Evolutionary conservation across 805 yeast species (phyloP).

Genomic region (Cyberlindnera samutprakarnensis): DNA sequence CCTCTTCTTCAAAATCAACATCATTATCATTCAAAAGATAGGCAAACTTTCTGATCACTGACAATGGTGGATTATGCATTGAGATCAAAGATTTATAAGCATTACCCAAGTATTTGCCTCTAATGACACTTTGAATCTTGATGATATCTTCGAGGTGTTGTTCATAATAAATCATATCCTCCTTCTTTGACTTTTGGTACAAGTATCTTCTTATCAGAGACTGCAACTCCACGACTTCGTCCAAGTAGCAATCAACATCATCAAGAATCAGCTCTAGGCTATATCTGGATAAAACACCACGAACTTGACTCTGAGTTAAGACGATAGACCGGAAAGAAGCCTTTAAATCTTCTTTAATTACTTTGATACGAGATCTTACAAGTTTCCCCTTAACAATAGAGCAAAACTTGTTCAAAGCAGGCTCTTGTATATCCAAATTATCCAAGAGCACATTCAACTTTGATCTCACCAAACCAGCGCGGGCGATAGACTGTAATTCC

Average conservation of each 20-base stretch:
- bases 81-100: slow-evolving; percentile 70
- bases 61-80: slow-evolving; percentile 68
- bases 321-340: slow-evolving; percentile 20
- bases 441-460: slow-evolving; percentile 18
- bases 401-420: slow-evolving; percentile 26
- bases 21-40: slow-evolving; percentile 66
- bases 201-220: slow-evolving; percentile 42
- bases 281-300: slow-evolving; percentile 60
- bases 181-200: slow-evolving; percentile 29
- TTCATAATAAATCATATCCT: slow-evolving; percentile 40
- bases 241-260: slow-evolving; percentile 39
- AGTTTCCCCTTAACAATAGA: slow-evolving; percentile 31
- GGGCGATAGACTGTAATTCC: slow-evolving; percentile 45
- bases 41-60: slow-evolving; percentile 71
- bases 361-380: slow-evolving; percentile 23
- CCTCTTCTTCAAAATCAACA: slow-evolving; percentile 68
- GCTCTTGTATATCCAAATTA: slow-evolving; percentile 20
- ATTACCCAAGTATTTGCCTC: slow-evolving; percentile 57
- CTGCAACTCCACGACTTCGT: slow-evolving; percentile 42
- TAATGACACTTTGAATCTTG: slow-evolving; percentile 65
- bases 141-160: slow-evolving; percentile 52
- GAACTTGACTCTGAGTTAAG: slow-evolving; percentile 46
- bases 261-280: slow-evolving; percentile 45
- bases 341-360: slow-evolving; percentile 1
- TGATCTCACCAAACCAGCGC: slow-evolving; percentile 35